phyloP scores from a whole-genome alignment of 2,329 filamentous ascomycete species.

The Aspergillus fumigatus region DNA sequence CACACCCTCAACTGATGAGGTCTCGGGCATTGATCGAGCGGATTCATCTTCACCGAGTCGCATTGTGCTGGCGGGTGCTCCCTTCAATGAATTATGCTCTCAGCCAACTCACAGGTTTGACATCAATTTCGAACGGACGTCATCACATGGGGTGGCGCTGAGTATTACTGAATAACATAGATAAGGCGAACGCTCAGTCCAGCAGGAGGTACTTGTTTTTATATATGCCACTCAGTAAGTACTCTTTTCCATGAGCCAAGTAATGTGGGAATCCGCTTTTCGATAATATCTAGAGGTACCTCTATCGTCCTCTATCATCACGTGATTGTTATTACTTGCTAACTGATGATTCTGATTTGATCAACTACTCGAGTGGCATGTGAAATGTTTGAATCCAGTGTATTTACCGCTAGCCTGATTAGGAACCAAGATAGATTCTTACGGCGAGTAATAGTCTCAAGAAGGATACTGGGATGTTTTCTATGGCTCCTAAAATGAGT shows the following conservation, averaged over 20 bases:
- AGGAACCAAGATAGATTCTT: too few relatives aligned
- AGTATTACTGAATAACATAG: background rate
- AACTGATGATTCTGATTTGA: background rate
- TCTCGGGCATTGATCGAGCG: slow-evolving; percentile 21
- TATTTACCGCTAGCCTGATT: too few relatives aligned
- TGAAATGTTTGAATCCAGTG: too few relatives aligned
- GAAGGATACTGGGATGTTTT: too few relatives aligned
- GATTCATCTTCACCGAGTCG: slow-evolving; percentile 26
- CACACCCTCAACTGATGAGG: slow-evolving; percentile 17
- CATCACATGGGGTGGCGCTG: background rate
- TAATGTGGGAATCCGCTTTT: background rate
- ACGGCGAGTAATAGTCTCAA: too few relatives aligned
- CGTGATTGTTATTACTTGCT: slow-evolving; percentile 8
- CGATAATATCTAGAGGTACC: background rate
- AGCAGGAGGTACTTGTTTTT: too few relatives aligned
- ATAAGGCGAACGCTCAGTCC: background rate
- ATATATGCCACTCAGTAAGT: too few relatives aligned
- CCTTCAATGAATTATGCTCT: background rate
- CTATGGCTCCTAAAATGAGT: too few relatives aligned
- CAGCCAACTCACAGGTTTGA: too few relatives aligned
- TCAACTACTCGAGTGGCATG: too few relatives aligned
- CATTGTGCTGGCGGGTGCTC: background rate
- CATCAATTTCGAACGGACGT: background rate
- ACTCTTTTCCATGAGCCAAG: background rate
- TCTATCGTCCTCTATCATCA: slow-evolving; percentile 11